A percentile compares a stretch with the other conserved stretches of the same genome.
Evolutionary conservation across 2,329 filamentous ascomycete genomes (phyloP).

Genomic region (Zymoseptoria crescenta): DNA sequence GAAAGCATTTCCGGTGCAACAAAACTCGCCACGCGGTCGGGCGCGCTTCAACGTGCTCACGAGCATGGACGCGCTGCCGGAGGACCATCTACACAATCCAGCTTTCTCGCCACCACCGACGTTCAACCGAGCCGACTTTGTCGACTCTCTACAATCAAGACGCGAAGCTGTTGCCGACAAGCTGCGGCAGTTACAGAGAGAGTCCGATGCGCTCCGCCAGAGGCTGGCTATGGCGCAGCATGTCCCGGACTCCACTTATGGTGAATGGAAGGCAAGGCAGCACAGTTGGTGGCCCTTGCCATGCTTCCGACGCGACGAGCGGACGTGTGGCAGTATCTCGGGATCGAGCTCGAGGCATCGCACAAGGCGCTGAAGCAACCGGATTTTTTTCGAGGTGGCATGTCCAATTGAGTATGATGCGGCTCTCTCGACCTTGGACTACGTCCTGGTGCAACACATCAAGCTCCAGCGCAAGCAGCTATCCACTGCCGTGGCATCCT

Average conservation of each 20-base stretch:
- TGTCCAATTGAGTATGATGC: neutral
- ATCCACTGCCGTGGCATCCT: neutral
- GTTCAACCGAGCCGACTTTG: conserved; percentile 12
- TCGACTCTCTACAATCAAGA: conserved; percentile 8
- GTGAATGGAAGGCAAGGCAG: neutral
- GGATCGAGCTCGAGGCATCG: neutral
- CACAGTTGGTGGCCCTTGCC: neutral
- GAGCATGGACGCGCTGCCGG: neutral
- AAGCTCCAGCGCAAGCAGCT: neutral
- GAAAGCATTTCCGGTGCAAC: neutral
- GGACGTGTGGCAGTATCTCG: conserved; percentile 1
- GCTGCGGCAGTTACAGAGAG: conserved; percentile 22
- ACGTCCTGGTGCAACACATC: no score
- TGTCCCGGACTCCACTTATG: neutral
- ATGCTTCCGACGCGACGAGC: neutral
- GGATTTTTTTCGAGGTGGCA: neutral
- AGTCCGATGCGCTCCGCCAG: conserved; percentile 6
- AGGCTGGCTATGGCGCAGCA: neutral
- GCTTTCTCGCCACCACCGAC: conserved; percentile 14
- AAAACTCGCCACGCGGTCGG: neutral
- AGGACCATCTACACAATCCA: neutral
- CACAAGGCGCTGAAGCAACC: neutral
- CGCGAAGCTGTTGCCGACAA: conserved; percentile 17
- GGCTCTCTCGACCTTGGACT: no score
- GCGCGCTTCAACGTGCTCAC: neutral